Percentiles rank a stretch among this genome's conserved stretches.
Conservation (phyloP, 352 stramenopile species). For the Phytophthora pseudosyringae region DNA sequence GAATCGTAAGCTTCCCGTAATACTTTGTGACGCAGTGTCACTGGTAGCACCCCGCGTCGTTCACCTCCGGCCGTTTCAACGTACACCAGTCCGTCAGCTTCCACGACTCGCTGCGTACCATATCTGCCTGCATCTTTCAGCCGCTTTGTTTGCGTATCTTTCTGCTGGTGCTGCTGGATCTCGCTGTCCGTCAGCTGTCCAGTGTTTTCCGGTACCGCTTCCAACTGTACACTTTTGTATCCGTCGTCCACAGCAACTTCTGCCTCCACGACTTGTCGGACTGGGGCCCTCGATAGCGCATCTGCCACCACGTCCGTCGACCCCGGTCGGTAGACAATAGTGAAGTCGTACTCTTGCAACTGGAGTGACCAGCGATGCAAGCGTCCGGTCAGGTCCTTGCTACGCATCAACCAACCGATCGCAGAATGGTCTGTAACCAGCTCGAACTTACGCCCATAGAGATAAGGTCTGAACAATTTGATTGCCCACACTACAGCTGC, state of each 20-base stretch:
- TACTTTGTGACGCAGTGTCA: conserved; percentile 8
- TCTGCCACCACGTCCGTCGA: conserved; percentile 26
- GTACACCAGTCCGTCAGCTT: background rate
- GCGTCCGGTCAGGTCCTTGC: background rate
- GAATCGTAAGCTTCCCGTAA: conserved; percentile 21
- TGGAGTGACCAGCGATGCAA: conserved; percentile 3
- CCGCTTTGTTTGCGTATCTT: background rate
- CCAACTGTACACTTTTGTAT: too few species aligned
- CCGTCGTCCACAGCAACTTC: too few species aligned
- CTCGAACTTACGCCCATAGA: conserved; percentile 1
- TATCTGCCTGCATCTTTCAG: too few species aligned
- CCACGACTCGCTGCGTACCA: too few species aligned
- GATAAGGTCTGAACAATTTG: background rate
- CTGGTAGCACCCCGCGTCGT: conserved; percentile 14
- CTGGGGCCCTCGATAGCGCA: conserved; percentile 25
- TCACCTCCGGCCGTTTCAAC: background rate
- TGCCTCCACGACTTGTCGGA: background rate
- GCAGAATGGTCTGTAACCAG: background rate
- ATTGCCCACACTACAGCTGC: conserved; percentile 28
- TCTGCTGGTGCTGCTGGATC: background rate
- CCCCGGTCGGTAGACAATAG: conserved; percentile 4
- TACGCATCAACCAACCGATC: background rate
- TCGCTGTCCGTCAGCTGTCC: conserved; percentile 16
- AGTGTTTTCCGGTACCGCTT: background rate
- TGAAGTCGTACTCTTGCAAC: conserved; percentile 13